Percentiles rank a stretch among this genome's conserved stretches.
Evolutionary conservation across 192 early-diverging fungal species (phyloP).

Genomic region (Podila epicladia): DNA sequence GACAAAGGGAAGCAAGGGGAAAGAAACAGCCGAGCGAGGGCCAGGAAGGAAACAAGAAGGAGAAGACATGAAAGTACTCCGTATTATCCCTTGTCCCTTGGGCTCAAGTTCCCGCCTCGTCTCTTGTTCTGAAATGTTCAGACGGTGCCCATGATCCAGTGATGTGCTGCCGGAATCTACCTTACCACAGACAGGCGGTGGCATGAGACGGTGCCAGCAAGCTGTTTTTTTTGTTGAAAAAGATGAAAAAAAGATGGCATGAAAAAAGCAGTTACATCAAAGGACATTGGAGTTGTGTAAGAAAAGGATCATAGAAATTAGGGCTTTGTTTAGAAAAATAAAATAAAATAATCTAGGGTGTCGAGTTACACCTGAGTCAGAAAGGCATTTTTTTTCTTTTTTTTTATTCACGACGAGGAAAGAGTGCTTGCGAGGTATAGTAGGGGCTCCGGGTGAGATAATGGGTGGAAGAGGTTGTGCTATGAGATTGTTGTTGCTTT

Average conservation of each 20-base stretch:
- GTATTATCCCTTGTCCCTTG: not conserved
- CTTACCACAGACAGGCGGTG: not conserved
- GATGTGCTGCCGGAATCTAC: too few species aligned
- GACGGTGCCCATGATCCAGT: too few species aligned
- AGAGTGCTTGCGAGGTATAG: not conserved
- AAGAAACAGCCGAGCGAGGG: too few species aligned
- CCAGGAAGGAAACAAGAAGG: not conserved
- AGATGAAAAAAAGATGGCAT: not conserved
- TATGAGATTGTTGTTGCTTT: too few species aligned
- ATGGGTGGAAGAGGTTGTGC: too few species aligned
- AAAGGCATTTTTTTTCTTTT: not conserved
- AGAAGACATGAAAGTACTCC: not conserved
- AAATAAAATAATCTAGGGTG: too few species aligned
- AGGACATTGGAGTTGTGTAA: not conserved
- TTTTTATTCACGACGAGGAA: constrained; percentile 1
- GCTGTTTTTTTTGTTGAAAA: not conserved
- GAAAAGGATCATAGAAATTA: too few species aligned
- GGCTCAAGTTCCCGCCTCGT: not conserved
- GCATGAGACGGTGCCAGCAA: not conserved
- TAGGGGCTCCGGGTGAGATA: not conserved
- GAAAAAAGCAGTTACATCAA: not conserved
- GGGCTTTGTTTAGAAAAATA: too few species aligned
- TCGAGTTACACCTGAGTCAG: too few species aligned
- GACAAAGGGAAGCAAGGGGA: too few species aligned
- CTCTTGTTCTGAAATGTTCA: not conserved